Conservation (phyloP, 805 yeast species). For the Sugiyamaella marilandica region DNA sequence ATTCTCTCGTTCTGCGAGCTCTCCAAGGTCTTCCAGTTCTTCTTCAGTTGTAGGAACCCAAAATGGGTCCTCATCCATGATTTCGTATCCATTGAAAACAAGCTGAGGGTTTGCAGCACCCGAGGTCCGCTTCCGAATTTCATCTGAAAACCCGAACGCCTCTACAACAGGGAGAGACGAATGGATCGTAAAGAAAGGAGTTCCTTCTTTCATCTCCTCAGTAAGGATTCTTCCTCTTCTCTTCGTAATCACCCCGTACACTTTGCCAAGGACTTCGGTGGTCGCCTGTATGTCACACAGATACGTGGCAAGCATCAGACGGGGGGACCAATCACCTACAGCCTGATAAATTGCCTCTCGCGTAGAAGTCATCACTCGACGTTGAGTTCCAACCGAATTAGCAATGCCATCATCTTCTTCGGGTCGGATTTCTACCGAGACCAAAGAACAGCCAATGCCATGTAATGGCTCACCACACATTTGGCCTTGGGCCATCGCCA, state of each 20-base stretch:
- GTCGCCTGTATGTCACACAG: slow-evolving; percentile 93
- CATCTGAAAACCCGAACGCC: slow-evolving; percentile 95
- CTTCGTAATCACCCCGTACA: slow-evolving; percentile 87
- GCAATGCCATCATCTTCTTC: slow-evolving; percentile 25
- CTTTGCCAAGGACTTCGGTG: slow-evolving; percentile 91
- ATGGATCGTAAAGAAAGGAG: slow-evolving; percentile 85
- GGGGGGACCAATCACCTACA: slow-evolving; percentile 78
- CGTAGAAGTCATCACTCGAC: slow-evolving; percentile 68
- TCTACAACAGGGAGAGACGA: slow-evolving; percentile 90
- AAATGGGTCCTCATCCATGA: slow-evolving; percentile 88
- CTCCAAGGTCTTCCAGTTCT: slow-evolving; percentile 91
- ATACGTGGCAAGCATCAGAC: slow-evolving; percentile 89
- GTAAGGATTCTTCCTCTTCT: slow-evolving; percentile 79
- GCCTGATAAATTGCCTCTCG: slow-evolving; percentile 68
- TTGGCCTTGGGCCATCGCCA: slow-evolving; percentile 82
- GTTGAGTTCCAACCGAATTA: slow-evolving; percentile 38
- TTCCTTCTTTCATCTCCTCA: slow-evolving; percentile 97
- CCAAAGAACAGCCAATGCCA: slow-evolving; percentile 60
- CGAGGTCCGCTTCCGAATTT: slow-evolving; percentile 84
- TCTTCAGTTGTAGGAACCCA: slow-evolving; percentile 99
- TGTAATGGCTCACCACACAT: slow-evolving; percentile 81
- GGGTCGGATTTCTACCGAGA: slow-evolving; percentile 25
- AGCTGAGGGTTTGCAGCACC: slow-evolving; percentile 98
- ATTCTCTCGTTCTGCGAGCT: slow-evolving; percentile 86
- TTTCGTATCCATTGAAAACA: slow-evolving; percentile 82